Conservation (phyloP, 2,329 filamentous ascomycete species). For the Ophiognomonia clavigignenti-juglandacearum region DNA sequence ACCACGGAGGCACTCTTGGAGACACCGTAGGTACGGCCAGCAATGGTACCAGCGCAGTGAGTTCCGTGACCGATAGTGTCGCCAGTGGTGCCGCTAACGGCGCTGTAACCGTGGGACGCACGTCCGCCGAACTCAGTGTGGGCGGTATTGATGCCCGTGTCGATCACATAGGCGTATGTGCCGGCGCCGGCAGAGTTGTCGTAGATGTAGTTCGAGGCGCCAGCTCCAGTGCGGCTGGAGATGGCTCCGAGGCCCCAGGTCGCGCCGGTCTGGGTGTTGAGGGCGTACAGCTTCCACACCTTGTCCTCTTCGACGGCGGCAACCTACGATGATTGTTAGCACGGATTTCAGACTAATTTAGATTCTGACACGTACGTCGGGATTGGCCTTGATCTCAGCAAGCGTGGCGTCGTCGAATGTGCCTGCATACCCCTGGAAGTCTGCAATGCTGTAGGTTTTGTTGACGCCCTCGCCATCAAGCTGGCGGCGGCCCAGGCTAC, state of each 20-base stretch:
- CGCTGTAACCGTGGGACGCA: slow-evolving; percentile 26
- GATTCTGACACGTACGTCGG: not conserved
- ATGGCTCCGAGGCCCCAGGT: slow-evolving; percentile 25
- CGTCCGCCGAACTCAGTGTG: slow-evolving; percentile 29
- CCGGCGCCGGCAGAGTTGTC: slow-evolving; percentile 20
- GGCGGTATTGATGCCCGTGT: slow-evolving; percentile 36
- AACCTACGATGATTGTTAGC: not conserved
- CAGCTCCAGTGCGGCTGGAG: slow-evolving; percentile 20
- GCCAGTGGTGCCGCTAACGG: slow-evolving; percentile 19
- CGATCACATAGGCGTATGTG: slow-evolving; percentile 37
- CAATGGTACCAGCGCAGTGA: slow-evolving; percentile 28
- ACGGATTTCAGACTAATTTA: not conserved
- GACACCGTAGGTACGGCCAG: slow-evolving; percentile 26
- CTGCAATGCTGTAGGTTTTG: slow-evolving; percentile 9
- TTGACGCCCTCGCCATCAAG: slow-evolving; percentile 7
- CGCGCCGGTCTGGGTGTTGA: slow-evolving; percentile 6
- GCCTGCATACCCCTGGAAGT: slow-evolving; percentile 6
- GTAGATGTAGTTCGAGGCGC: slow-evolving; percentile 18
- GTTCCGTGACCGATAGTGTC: slow-evolving; percentile 27
- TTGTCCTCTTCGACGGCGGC: slow-evolving; percentile 10
- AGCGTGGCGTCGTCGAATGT: slow-evolving; percentile 10
- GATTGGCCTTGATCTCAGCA: slow-evolving; percentile 6
- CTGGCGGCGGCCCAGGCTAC: slow-evolving; percentile 1
- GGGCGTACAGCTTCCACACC: slow-evolving; percentile 5
- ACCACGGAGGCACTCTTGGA: slow-evolving; percentile 26